phyloP scores from a whole-genome alignment of 306 rosid genomes.

The Castanospermum australe region DNA sequence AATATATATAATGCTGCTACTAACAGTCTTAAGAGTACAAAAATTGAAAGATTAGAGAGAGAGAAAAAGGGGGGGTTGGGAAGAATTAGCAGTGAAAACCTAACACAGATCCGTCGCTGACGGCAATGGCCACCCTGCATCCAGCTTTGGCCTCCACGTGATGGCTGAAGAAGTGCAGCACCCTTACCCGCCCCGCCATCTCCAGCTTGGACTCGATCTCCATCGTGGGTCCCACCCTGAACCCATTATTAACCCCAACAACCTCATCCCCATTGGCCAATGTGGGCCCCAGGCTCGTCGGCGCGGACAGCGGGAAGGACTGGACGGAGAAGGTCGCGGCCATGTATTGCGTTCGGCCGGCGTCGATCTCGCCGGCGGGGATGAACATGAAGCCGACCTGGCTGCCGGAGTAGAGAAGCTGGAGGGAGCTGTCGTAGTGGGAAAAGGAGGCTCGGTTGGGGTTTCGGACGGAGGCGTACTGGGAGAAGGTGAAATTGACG shows the following conservation, averaged over 20 bases:
- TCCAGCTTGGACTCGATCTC: constrained; percentile 81
- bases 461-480: constrained; percentile 72
- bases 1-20: neutral
- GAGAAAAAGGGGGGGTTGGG: neutral
- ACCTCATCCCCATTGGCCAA: constrained; percentile 33
- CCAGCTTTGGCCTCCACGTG: constrained; percentile 59
- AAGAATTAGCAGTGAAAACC: constrained; percentile 74
- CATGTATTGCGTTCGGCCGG: constrained; percentile 81
- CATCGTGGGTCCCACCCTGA: constrained; percentile 57
- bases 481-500: constrained; percentile 90
- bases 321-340: constrained; percentile 82
- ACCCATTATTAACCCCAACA: constrained; percentile 38
- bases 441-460: constrained; percentile 80
- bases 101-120: constrained; percentile 80
- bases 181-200: constrained; percentile 88
- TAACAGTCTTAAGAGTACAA: constrained; percentile 17
- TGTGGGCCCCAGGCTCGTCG: constrained; percentile 34
- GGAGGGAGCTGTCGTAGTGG: constrained; percentile 87
- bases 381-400: constrained; percentile 97
- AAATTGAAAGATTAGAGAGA: neutral
- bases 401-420: constrained; percentile 76
- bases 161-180: constrained; percentile 79
- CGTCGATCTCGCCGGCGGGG: constrained; percentile 87
- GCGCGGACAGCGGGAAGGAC: constrained; percentile 63
- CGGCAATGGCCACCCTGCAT: constrained; percentile 70